Evolutionary conservation across 2,329 filamentous ascomycete genomes (phyloP).

Genomic region (Aspergillus amoenus): DNA sequence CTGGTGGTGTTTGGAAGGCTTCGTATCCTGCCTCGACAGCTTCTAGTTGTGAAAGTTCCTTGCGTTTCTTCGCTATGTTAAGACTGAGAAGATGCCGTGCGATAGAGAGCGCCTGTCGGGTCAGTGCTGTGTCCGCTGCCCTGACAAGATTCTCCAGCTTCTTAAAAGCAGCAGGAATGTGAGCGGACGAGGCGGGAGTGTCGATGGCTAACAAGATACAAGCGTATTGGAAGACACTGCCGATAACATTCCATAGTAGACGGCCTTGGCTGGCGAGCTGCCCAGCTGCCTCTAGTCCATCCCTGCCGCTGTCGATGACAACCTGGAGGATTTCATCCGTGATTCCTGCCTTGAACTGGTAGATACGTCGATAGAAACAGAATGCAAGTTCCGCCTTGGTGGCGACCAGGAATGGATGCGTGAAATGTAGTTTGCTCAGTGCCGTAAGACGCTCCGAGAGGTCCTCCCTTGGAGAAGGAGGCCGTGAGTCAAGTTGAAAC

Average conservation of each 20-base stretch:
- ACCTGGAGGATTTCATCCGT: constrained; percentile 22
- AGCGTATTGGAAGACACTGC: constrained; percentile 33
- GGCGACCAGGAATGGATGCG: constrained; percentile 28
- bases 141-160: constrained; percentile 27
- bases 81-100: constrained; percentile 30
- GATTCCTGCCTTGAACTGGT: constrained; percentile 26
- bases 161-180: constrained; percentile 25
- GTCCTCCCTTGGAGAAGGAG: constrained; percentile 19
- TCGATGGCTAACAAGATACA: constrained; percentile 31
- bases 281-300: constrained; percentile 23
- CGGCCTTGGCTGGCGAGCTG: constrained; percentile 23
- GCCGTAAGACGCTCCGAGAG: constrained; percentile 25
- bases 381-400: constrained; percentile 32
- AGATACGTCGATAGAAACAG: constrained; percentile 34
- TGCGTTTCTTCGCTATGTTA: constrained; percentile 30
- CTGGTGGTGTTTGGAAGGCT: constrained; percentile 13
- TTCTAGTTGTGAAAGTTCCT: constrained; percentile 28
- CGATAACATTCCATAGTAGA: constrained; percentile 33
- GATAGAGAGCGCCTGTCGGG: constrained; percentile 28
- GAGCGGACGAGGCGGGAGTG: constrained; percentile 18
- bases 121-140: constrained; percentile 26
- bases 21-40: constrained; percentile 25
- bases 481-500: constrained; percentile 19
- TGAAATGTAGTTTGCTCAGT: constrained; percentile 15
- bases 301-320: constrained; percentile 25